Percentiles rank a stretch among this genome's conserved stretches.
These are phyloP conservation scores for Pleurozium schreberi DNA, from an alignment of 225 moss, liverwort and hornwort genomes.

Conservation along the genomic window DNA sequence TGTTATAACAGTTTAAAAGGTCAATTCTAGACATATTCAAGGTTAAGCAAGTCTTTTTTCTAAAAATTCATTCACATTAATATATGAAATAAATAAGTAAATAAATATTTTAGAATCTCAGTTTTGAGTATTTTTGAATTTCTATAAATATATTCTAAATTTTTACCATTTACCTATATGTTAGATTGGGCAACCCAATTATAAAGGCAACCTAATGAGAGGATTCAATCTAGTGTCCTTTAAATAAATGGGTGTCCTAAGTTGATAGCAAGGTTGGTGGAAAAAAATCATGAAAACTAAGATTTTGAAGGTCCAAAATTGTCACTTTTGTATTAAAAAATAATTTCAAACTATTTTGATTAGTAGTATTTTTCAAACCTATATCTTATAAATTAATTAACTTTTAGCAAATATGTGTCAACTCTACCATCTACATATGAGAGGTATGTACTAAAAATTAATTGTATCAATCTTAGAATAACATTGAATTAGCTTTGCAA, in stretches of 20 bases:
- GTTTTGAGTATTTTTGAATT: too few species aligned
- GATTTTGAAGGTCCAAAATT: rapidly evolving
- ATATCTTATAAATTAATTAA: neutral
- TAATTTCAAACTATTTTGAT: neutral
- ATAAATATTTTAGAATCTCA: too few species aligned
- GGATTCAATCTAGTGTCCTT: neutral
- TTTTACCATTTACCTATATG: neutral
- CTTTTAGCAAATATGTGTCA: neutral
- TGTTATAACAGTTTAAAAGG: too few species aligned
- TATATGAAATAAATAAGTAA: too few species aligned
- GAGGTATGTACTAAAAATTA: neutral
- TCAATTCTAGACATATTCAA: too few species aligned
- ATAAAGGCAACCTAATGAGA: rapidly evolving
- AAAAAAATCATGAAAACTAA: neutral
- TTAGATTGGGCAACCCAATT: too few species aligned
- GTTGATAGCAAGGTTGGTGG: neutral
- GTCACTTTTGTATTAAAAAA: neutral
- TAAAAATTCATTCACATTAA: too few species aligned
- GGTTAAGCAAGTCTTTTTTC: too few species aligned
- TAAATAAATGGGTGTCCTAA: neutral
- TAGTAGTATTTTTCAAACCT: too few species aligned
- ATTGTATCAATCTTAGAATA: neutral
- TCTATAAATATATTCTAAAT: too few species aligned
- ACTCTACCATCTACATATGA: neutral
- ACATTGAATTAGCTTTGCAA: neutral